A percentile compares a stretch with the other conserved stretches of the same genome.
Conservation (phyloP, 1,284 basidiomycete species). For the Meira nashicola region DNA sequence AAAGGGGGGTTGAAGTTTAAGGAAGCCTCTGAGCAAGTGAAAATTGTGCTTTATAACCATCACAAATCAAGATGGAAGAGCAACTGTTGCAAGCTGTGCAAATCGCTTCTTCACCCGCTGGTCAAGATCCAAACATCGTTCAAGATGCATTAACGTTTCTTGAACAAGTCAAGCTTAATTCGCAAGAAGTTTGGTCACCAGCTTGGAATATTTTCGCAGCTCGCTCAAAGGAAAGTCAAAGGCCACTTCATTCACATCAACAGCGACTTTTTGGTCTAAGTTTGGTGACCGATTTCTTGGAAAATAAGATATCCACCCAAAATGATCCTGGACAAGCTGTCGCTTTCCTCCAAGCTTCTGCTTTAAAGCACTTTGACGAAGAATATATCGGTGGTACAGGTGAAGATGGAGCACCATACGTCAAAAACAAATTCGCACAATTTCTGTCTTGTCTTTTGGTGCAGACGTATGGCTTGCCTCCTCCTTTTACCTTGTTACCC, state of each 20-base stretch:
- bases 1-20: too few relatives aligned
- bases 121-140: background rate
- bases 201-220: conserved; percentile 49
- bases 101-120: conserved; percentile 70
- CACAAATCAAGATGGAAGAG: conserved; percentile 33
- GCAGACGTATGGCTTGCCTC: conserved; percentile 78
- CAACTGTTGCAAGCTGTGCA: conserved; percentile 75
- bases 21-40: too few relatives aligned
- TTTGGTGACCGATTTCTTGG: conserved; percentile 77
- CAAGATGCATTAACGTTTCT: conserved; percentile 69
- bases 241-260: conserved; percentile 66
- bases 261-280: conserved; percentile 79
- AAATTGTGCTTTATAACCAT: too few relatives aligned
- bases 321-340: conserved; percentile 38
- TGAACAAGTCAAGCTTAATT: conserved; percentile 67
- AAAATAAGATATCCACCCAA: conserved; percentile 64
- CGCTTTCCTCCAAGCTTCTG: conserved; percentile 42
- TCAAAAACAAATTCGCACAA: conserved; percentile 96
- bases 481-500: conserved; percentile 69
- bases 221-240: conserved; percentile 58
- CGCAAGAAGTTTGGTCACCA: conserved; percentile 67
- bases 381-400: conserved; percentile 44
- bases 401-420: conserved; percentile 53
- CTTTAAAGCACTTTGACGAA: conserved; percentile 41
- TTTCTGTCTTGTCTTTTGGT: conserved; percentile 93